These are phyloP conservation scores for Lavandula angustifolia DNA, from an alignment of 257 asterid species.

Conservation along the genomic window DNA sequence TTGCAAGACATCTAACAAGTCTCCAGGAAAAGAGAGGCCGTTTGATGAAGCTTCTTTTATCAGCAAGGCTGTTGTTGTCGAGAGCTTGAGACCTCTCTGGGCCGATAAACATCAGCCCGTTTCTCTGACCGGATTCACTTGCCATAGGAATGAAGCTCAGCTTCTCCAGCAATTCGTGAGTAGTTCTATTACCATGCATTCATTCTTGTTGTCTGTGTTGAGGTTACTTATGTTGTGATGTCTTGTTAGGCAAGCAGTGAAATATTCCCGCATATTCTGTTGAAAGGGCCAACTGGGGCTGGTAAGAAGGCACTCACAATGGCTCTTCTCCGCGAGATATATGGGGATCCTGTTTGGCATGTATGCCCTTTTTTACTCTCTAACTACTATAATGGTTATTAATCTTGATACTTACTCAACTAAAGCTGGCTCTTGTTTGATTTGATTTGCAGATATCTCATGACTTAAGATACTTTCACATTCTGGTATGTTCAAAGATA, in stretches of 20 bases:
- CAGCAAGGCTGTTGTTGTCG: constrained; percentile 65
- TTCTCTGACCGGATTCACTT: constrained; percentile 58
- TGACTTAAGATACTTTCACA: constrained; percentile 61
- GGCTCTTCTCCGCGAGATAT: constrained; percentile 73
- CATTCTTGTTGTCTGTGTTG: constrained; percentile 31
- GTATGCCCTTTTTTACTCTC: constrained; percentile 36
- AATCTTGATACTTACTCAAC: background rate
- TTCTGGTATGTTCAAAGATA: constrained; percentile 50
- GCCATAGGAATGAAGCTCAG: constrained; percentile 76
- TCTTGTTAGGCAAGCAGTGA: constrained; percentile 47
- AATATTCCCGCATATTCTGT: constrained; percentile 58
- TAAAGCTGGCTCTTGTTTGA: background rate
- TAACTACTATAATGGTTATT: background rate
- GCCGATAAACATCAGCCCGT: constrained; percentile 77
- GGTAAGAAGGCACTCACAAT: constrained; percentile 71
- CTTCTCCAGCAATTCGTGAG: constrained; percentile 71
- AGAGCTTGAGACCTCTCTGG: constrained; percentile 77
- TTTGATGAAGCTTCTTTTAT: constrained; percentile 69
- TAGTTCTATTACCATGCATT: background rate
- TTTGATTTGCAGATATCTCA: constrained; percentile 62
- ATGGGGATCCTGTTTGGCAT: constrained; percentile 64
- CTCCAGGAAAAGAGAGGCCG: constrained; percentile 58
- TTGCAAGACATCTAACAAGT: constrained; percentile 52
- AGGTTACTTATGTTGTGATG: constrained; percentile 17
- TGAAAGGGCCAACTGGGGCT: constrained; percentile 77